Percentiles rank a stretch among this genome's conserved stretches.
Conservation (phyloP, 1,284 basidiomycete species). For the Coniferiporia weirii region DNA sequence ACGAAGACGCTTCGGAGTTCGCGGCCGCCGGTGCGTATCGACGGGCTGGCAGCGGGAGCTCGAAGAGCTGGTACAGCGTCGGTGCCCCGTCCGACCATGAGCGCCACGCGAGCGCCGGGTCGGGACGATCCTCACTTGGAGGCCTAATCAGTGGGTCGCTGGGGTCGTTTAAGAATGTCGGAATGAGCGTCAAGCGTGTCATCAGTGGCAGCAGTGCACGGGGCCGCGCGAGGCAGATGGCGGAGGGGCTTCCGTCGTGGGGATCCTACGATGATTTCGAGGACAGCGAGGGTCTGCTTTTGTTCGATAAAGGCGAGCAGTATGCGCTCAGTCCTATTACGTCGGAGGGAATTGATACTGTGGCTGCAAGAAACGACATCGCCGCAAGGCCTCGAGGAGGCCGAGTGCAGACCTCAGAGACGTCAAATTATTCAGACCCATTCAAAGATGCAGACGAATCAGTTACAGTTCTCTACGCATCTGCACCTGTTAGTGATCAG, state of each 20-base stretch:
- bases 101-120: conserved; percentile 34
- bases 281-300: conserved; percentile 6
- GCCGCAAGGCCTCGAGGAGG: conserved; percentile 29
- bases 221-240: conserved; percentile 44
- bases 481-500: conserved; percentile 20
- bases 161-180: conserved; percentile 48
- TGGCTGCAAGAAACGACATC: conserved; percentile 16
- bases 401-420: conserved; percentile 37
- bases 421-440: conserved; percentile 43
- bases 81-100: conserved; percentile 23
- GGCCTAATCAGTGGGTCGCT: conserved; percentile 27
- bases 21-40: conserved; percentile 23
- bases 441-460: conserved; percentile 44
- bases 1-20: conserved; percentile 62
- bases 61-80: conserved; percentile 22
- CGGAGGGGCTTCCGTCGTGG: conserved; percentile 14
- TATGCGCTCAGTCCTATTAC: conserved; percentile 21
- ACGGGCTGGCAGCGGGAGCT: conserved; percentile 25
- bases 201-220: conserved; percentile 26
- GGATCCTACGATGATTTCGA: conserved; percentile 28
- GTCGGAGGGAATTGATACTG: conserved; percentile 39
- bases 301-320: conserved; percentile 23
- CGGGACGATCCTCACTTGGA: conserved; percentile 28
- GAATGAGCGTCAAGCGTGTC: conserved; percentile 35
- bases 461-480: conserved; percentile 29